These are phyloP conservation scores for Hondaea fermentalgiana DNA, from an alignment of 108 stramenopile genomes.

Conservation along the genomic window DNA sequence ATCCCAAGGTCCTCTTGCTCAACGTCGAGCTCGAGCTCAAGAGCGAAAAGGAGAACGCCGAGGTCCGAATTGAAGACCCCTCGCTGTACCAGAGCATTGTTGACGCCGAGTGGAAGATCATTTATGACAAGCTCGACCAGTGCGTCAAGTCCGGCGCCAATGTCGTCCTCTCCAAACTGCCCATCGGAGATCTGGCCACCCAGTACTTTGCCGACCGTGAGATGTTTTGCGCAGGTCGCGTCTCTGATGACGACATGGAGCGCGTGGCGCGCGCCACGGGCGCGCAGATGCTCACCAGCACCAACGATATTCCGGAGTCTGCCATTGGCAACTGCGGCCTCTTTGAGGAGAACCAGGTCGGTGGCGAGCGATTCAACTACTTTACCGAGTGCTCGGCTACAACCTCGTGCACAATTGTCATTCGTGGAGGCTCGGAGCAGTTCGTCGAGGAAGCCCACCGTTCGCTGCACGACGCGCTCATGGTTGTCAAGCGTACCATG, in stretches of 20 bases:
- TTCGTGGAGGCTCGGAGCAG: constrained; percentile 93
- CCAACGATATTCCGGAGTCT: constrained; percentile 58
- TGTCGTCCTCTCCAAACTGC: constrained; percentile 87
- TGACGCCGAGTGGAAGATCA: constrained; percentile 98
- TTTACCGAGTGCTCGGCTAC: constrained; percentile 85
- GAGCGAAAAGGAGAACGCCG: constrained; percentile 96
- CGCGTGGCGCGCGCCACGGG: constrained; percentile 93
- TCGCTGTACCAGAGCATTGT: constrained; percentile 94
- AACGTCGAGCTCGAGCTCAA: constrained; percentile 99
- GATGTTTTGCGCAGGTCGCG: constrained; percentile 95
- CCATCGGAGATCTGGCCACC: constrained; percentile 96
- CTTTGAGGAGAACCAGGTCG: constrained; percentile 91
- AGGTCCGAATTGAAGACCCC: constrained; percentile 93
- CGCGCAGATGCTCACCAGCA: constrained; percentile 72
- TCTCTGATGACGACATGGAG: constrained; percentile 84
- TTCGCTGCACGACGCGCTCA: constrained; percentile 91
- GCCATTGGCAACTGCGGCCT: constrained; percentile 76
- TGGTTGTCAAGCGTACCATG: constrained; percentile 88
- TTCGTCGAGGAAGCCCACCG: constrained; percentile 97
- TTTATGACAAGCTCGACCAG: constrained; percentile 91
- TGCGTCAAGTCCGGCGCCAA: constrained; percentile 85
- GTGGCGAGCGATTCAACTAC: constrained; percentile 91
- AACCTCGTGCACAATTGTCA: constrained; percentile 84
- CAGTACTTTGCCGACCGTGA: constrained; percentile 97
- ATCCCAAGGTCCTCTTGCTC: constrained; percentile 81